Evolutionary conservation across 2,329 filamentous ascomycete species (phyloP), one percentile per base, ranked within the genome.

Genomic region (Coniosporium tulheliwenetii): DNA sequence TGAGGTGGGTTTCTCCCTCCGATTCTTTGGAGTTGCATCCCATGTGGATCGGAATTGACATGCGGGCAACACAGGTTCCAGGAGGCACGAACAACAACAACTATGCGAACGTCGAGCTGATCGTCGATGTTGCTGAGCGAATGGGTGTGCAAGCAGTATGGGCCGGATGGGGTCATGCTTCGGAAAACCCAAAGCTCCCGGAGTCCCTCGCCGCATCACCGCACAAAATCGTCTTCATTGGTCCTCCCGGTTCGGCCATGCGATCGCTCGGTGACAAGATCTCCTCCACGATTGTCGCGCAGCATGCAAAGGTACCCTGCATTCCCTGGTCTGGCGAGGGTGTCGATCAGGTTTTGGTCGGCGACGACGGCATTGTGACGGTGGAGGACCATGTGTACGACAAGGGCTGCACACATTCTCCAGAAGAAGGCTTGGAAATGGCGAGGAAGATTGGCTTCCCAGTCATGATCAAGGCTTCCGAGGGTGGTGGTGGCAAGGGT

Each of bases 31-130:
- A 26, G 19, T 26, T 26, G 19, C 19, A 7, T 26, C 19, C n/a
- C n/a, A 7, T 32, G 12, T 32, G 39, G 32, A 34, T 26, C 3
- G 35, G 5, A 29, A 35, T 42, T 41, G 39, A 40, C 43, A 41
- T 37, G 35, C n/a, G n/a, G 30, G 15, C 32, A 8, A 35, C 34
- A 43, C 53, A 74, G 71, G 89, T 98, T 46, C 91, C 91, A 30
- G 91, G 91, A 57, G 91, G 91, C 58, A 98, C 91, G 47, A 98
- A 98, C 71, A 98, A 98, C 75, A 94, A 98, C 79, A 98, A 98
- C 67, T 98, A 98, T 66, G 91, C 91, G 67, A 98, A 98, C 61
- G 91, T 98, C 45, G 91, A 98, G 69, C 73, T 98, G 60, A 98
- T 98, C 63, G 91, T 98, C 50, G 91, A 98, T 69, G 79, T 98